phyloP scores from a whole-genome alignment of 768 basidiomycete genomes.

The Tremella yokohamensis region DNA sequence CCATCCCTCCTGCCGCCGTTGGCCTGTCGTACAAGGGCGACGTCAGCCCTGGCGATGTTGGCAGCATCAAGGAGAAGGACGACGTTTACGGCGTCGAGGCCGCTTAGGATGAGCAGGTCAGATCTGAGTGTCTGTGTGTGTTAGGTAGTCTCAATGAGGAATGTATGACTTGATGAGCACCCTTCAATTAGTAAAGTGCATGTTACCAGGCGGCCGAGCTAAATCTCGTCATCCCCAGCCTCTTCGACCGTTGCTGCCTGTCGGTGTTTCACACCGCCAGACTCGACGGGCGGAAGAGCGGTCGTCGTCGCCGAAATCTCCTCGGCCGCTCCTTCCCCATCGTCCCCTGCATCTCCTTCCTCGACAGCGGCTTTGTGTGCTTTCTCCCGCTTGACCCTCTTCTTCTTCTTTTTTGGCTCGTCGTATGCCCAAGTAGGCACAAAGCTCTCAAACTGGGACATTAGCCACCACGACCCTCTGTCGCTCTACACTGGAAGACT shows the following conservation, averaged over 20 bases:
- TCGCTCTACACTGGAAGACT: slow-evolving; percentile 51
- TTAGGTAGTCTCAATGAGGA: too few relatives aligned
- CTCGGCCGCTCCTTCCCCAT: slow-evolving; percentile 2
- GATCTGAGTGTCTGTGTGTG: too few relatives aligned
- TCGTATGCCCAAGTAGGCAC: slow-evolving; percentile 98
- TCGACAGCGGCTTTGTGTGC: slow-evolving; percentile 22
- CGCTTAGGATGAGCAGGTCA: slow-evolving; percentile 1
- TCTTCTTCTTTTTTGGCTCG: slow-evolving; percentile 67
- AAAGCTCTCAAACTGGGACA: slow-evolving; percentile 85
- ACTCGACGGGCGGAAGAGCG: neutral
- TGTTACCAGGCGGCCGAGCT: neutral
- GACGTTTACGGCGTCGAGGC: slow-evolving; percentile 27
- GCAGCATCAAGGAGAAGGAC: slow-evolving; percentile 22
- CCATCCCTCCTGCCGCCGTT: slow-evolving; percentile 23
- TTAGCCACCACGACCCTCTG: slow-evolving; percentile 10
- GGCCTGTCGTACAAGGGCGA: slow-evolving; percentile 26
- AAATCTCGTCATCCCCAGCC: slow-evolving; percentile 53
- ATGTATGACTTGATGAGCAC: too few relatives aligned
- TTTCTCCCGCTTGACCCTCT: slow-evolving; percentile 53
- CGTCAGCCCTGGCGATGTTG: slow-evolving; percentile 1
- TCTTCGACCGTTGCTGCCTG: slow-evolving; percentile 56
- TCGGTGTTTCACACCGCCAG: slow-evolving; percentile 30
- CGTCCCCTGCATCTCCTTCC: slow-evolving; percentile 8
- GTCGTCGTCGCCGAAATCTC: slow-evolving; percentile 10
- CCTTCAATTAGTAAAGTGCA: too few relatives aligned